Percentiles rank a stretch among this genome's conserved stretches.
phyloP scores from a whole-genome alignment of 805 yeast genomes.

The Hanseniaspora meyeri region DNA sequence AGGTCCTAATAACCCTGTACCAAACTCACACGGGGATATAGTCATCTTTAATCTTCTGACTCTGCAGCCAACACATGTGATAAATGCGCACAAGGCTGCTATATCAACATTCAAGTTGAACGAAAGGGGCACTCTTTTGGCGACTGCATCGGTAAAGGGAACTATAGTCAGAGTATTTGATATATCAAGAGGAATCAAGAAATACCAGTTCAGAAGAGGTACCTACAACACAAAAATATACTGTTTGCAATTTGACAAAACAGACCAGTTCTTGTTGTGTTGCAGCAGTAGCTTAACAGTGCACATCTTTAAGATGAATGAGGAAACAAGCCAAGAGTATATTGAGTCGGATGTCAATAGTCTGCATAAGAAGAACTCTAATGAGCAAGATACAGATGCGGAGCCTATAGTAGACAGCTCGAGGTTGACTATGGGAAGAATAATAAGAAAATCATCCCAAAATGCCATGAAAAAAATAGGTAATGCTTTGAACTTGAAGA shows the following conservation, averaged over 20 bases:
- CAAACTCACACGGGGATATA: slow-evolving; percentile 46
- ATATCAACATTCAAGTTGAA: slow-evolving; percentile 54
- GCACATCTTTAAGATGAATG: slow-evolving; percentile 67
- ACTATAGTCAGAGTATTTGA: slow-evolving; percentile 62
- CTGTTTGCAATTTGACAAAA: slow-evolving; percentile 62
- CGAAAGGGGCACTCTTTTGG: slow-evolving; percentile 51
- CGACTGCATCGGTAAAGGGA: slow-evolving; percentile 68
- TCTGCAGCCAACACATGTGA: slow-evolving; percentile 51
- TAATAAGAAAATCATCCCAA: slow-evolving; percentile 68
- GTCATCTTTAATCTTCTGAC: slow-evolving; percentile 51
- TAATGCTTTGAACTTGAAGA: slow-evolving; percentile 71
- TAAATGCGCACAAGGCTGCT: slow-evolving; percentile 63
- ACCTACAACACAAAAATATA: slow-evolving; percentile 72
- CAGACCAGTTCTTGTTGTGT: slow-evolving; percentile 63
- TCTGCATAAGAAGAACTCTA: background rate
- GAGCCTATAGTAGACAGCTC: slow-evolving; percentile 65
- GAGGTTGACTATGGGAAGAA: slow-evolving; percentile 59
- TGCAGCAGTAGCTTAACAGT: slow-evolving; percentile 84
- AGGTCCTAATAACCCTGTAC: slow-evolving; percentile 12
- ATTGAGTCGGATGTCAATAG: slow-evolving; percentile 15
- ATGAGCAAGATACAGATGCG: slow-evolving; percentile 16
- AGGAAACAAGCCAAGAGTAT: slow-evolving; percentile 22
- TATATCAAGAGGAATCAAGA: slow-evolving; percentile 47
- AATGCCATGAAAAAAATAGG: slow-evolving; percentile 70
- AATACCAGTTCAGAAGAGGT: slow-evolving; percentile 66